A percentile compares a stretch with the other conserved stretches of the same genome.
Conservation (phyloP, 2,329 filamentous ascomycete species). For the Sarocladium brachiariae region DNA sequence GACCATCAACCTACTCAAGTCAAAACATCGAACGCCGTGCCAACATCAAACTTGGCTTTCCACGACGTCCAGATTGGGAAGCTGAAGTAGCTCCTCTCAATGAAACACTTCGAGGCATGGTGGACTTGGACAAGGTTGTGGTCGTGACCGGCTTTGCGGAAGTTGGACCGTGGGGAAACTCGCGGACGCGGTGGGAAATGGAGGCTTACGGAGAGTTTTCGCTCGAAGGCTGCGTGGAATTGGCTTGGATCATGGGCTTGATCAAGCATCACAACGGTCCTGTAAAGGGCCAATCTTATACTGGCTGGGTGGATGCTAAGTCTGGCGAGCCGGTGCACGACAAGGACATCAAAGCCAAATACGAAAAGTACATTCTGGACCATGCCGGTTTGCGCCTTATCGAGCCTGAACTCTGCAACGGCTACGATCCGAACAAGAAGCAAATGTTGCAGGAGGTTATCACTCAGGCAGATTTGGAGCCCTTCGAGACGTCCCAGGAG, state of each 20-base stretch:
- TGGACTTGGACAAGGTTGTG: constrained; percentile 95
- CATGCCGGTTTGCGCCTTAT: constrained; percentile 97
- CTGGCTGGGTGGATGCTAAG: constrained; percentile 94
- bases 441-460: constrained; percentile 96
- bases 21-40: constrained; percentile 88
- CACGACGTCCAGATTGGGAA: constrained; percentile 84
- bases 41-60: constrained; percentile 98
- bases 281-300: constrained; percentile 93
- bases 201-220: constrained; percentile 95
- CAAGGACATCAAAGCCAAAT: constrained; percentile 95
- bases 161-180: constrained; percentile 97
- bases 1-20: constrained; percentile 92
- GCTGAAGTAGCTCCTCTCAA: constrained; percentile 84
- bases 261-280: constrained; percentile 98
- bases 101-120: constrained; percentile 91
- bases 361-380: constrained; percentile 93
- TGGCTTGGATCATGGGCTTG: constrained; percentile 99
- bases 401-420: constrained; percentile 92
- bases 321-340: constrained; percentile 92
- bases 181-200: constrained; percentile 98
- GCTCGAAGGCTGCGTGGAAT: constrained; percentile 94
- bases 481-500: constrained; percentile 95
- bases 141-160: constrained; percentile 96
- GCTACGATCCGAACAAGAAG: constrained; percentile 98
- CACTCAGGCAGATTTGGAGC: constrained; percentile 92